These are phyloP conservation scores for Neurospora tetrasperma DNA, from an alignment of 495 filamentous ascomycete genomes.

Conservation along the genomic window DNA sequence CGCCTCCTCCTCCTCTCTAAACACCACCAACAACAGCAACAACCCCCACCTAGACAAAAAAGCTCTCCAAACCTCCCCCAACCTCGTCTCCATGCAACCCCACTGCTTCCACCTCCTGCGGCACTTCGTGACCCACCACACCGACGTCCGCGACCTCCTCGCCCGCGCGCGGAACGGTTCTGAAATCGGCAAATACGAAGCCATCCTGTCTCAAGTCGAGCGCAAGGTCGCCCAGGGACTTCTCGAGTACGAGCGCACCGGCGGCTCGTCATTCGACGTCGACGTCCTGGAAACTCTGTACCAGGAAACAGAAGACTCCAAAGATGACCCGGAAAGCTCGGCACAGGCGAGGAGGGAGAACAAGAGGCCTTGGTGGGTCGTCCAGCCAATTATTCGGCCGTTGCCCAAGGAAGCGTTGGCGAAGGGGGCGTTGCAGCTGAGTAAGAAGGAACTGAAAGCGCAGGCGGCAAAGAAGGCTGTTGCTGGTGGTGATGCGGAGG, in stretches of 20 bases:
- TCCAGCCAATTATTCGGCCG: slow-evolving; percentile 82
- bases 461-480: slow-evolving; percentile 12
- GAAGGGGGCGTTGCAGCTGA: slow-evolving; percentile 63
- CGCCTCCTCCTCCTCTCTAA: neutral
- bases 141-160: slow-evolving; percentile 71
- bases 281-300: slow-evolving; percentile 3
- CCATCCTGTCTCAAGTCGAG: slow-evolving; percentile 49
- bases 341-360: slow-evolving; percentile 57
- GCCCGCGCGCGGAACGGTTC: slow-evolving; percentile 48
- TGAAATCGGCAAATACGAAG: slow-evolving; percentile 61
- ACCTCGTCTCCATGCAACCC: slow-evolving; percentile 72
- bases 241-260: slow-evolving; percentile 51
- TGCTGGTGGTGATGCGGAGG: slow-evolving; percentile 7
- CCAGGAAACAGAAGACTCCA: slow-evolving; percentile 13
- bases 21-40: neutral
- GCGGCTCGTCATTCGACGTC: slow-evolving; percentile 45
- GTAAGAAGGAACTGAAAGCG: slow-evolving; percentile 40
- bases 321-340: slow-evolving; percentile 43
- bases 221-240: slow-evolving; percentile 60
- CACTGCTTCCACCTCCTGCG: slow-evolving; percentile 91
- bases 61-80: slow-evolving; percentile 46
- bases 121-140: slow-evolving; percentile 64
- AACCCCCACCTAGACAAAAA: slow-evolving; percentile 16
- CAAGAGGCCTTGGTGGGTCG: slow-evolving; percentile 81
- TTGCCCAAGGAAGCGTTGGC: slow-evolving; percentile 80